Percentiles rank a stretch among this genome's conserved stretches.
Evolutionary conservation across 78 protist species (phyloP).

Genomic region (Monocercomonoides exilis): DNA sequence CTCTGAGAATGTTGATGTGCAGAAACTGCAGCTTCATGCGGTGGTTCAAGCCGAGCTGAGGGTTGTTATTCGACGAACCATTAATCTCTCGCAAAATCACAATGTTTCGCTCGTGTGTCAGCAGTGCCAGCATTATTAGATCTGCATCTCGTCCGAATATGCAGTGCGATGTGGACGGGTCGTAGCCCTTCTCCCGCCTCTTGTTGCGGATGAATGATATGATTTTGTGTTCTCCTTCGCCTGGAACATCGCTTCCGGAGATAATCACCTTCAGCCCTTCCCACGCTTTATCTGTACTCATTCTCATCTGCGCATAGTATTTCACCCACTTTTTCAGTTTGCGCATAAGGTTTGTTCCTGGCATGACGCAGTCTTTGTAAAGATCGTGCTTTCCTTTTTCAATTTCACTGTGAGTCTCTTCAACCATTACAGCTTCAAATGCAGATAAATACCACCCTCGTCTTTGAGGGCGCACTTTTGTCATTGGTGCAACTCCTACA

Average conservation of each 20-base stretch:
- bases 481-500: constrained; percentile 98
- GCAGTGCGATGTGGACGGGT: constrained; percentile 64
- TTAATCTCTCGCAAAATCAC: constrained; percentile 49
- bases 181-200: too few relatives aligned
- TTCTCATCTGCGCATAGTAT: constrained; percentile 56
- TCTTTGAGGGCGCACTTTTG: constrained; percentile 80
- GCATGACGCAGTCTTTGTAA: too few relatives aligned
- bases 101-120: constrained; percentile 75
- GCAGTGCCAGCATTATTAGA: constrained; percentile 75
- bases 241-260: constrained; percentile 45
- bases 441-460: constrained; percentile 82
- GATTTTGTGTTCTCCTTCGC: constrained; percentile 95
- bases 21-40: too few relatives aligned
- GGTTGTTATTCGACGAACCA: not conserved
- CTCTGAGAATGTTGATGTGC: too few relatives aligned
- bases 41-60: not conserved
- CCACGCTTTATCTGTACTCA: constrained; percentile 73
- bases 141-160: constrained; percentile 91
- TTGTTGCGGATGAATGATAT: constrained; percentile 72
- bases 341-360: constrained; percentile 93
- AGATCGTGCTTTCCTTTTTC: too few relatives aligned
- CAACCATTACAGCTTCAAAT: constrained; percentile 26
- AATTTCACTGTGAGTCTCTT: constrained; percentile 61
- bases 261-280: constrained; percentile 4
- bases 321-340: constrained; percentile 53